A percentile compares a stretch with the other conserved stretches of the same genome.
phyloP scores from a whole-genome alignment of 2,329 filamentous ascomycete genomes.

The Periconia digitata region DNA sequence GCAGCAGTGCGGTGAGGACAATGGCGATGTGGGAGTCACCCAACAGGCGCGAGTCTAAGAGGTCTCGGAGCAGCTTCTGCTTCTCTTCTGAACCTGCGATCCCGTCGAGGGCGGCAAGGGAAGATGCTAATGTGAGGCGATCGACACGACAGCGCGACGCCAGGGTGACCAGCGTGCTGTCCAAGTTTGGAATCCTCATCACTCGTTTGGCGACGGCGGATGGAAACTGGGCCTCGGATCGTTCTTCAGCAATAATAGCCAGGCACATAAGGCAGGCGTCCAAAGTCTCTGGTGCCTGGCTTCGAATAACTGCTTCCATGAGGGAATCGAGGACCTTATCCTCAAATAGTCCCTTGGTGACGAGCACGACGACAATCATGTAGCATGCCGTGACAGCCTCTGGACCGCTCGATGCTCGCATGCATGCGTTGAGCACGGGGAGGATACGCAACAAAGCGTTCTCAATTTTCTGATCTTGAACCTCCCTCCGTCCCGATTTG shows the following conservation, averaged over 20 bases:
- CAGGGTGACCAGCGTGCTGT: slow-evolving; percentile 62
- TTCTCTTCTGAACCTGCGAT: slow-evolving; percentile 22
- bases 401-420: slow-evolving; percentile 73
- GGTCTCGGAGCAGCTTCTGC: slow-evolving; percentile 57
- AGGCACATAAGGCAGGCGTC: slow-evolving; percentile 77
- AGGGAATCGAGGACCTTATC: slow-evolving; percentile 80
- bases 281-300: slow-evolving; percentile 74
- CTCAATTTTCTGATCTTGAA: slow-evolving; percentile 81
- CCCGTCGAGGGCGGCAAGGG: slow-evolving; percentile 47
- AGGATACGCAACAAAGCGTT: slow-evolving; percentile 68
- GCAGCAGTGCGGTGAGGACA: slow-evolving; percentile 65
- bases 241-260: slow-evolving; percentile 78
- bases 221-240: slow-evolving; percentile 69
- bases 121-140: slow-evolving; percentile 72
- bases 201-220: slow-evolving; percentile 69
- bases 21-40: slow-evolving; percentile 65
- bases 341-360: slow-evolving; percentile 76
- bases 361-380: slow-evolving; percentile 85
- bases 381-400: slow-evolving; percentile 86
- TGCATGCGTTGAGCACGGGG: slow-evolving; percentile 73
- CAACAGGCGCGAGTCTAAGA: slow-evolving; percentile 62
- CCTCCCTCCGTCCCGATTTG: slow-evolving; percentile 71
- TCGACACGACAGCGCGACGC: slow-evolving; percentile 68
- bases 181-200: slow-evolving; percentile 63
- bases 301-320: slow-evolving; percentile 83